Conservation (phyloP, 2,329 filamentous ascomycete species). For the Magnaporthiopsis incrustans region DNA sequence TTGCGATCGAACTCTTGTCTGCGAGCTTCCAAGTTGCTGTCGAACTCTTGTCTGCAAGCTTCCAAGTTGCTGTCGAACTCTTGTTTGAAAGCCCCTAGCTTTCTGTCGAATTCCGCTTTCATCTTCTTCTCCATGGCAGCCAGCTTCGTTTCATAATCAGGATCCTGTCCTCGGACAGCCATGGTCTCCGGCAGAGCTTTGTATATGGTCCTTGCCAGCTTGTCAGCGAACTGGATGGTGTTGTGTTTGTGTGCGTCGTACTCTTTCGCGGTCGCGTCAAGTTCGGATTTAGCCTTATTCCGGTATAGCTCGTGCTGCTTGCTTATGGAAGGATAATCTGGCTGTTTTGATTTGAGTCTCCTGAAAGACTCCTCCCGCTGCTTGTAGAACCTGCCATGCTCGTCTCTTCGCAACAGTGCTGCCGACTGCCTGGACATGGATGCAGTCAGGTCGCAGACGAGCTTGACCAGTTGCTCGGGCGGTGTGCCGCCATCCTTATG, state of each 20-base stretch:
- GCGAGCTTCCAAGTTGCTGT: too few relatives aligned
- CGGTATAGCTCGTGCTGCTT: conserved; percentile 1
- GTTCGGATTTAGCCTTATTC: neutral
- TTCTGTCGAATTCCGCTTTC: neutral
- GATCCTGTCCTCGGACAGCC: neutral
- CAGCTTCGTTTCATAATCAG: neutral
- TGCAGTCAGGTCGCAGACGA: neutral
- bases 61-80: neutral
- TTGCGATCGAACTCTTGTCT: neutral
- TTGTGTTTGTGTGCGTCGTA: neutral
- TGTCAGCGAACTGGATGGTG: neutral
- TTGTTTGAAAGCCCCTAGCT: neutral
- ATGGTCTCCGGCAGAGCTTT: conserved; percentile 2
- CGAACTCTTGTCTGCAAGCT: neutral
- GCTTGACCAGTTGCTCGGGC: neutral
- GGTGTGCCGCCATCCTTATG: neutral
- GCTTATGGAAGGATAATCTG: conserved; percentile 11
- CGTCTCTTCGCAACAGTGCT: neutral
- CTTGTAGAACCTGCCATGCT: conserved; percentile 4
- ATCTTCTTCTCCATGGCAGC: neutral
- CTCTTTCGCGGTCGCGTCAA: neutral
- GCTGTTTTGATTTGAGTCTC: neutral
- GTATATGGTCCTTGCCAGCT: neutral
- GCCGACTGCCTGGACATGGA: neutral
- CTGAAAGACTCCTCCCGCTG: conserved; percentile 6